These are phyloP conservation scores for Termitomyces sp. DNA, from an alignment of 768 basidiomycete species.

Conservation along the genomic window DNA sequence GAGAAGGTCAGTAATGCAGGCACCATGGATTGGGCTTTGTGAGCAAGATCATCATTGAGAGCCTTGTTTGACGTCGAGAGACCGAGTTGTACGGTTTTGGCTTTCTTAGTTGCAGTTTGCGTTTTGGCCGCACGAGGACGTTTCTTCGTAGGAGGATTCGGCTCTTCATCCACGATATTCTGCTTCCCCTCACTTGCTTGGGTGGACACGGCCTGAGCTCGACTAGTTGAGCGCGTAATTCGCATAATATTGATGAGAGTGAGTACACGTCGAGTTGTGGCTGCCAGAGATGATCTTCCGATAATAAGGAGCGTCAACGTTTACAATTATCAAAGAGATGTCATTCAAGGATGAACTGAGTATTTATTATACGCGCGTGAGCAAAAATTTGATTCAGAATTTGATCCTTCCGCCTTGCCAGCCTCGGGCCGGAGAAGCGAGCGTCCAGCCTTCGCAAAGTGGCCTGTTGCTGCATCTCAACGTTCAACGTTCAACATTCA, in stretches of 20 bases:
- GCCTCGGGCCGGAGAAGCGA: neutral
- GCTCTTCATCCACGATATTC: constrained; percentile 7
- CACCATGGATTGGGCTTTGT: constrained; percentile 35
- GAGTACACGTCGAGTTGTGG: constrained; percentile 1
- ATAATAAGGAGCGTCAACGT: neutral
- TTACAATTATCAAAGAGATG: neutral
- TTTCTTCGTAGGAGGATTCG: constrained; percentile 8
- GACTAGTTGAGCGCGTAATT: constrained; percentile 25
- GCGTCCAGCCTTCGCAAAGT: neutral
- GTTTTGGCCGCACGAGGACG: constrained; percentile 6
- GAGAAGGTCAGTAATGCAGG: constrained; percentile 72
- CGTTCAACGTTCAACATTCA: neutral
- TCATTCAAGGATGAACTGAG: neutral
- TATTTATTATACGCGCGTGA: neutral
- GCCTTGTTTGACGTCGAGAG: constrained; percentile 6
- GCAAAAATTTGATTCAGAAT: neutral
- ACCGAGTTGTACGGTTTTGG: neutral
- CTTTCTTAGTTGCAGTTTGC: neutral
- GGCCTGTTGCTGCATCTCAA: neutral
- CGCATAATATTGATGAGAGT: constrained; percentile 18
- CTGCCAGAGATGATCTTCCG: neutral
- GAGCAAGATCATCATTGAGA: constrained; percentile 1
- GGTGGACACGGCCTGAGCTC: constrained; percentile 14
- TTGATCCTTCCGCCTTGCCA: neutral
- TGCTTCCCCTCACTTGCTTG: constrained; percentile 14